Evolutionary conservation across 495 filamentous ascomycete species (phyloP).

Genomic region (Amniculicola lignicola): DNA sequence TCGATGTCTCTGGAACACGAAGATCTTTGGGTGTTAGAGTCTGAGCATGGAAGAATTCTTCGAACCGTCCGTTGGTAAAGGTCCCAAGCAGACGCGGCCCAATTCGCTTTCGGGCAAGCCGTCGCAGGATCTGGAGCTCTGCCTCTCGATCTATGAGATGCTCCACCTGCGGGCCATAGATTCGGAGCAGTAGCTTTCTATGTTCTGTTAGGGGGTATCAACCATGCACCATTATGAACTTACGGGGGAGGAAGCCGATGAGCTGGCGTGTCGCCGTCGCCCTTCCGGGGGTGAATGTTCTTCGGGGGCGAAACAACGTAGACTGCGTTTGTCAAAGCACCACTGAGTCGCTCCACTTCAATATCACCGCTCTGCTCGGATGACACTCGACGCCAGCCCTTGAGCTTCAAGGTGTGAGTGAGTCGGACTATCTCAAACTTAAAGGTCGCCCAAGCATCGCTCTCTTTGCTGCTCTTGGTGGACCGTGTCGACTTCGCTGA

Average conservation of each 20-base stretch:
- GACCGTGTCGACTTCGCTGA: slow-evolving; percentile 30
- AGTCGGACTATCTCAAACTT: slow-evolving; percentile 87
- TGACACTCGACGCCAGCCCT: slow-evolving; percentile 82
- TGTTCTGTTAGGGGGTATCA: slow-evolving; percentile 14
- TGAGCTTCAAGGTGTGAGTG: slow-evolving; percentile 81
- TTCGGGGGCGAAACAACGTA: slow-evolving; percentile 86
- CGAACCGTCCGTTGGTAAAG: slow-evolving; percentile 93
- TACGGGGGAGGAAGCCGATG: slow-evolving; percentile 52
- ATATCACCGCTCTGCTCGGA: slow-evolving; percentile 69
- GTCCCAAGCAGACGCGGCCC: slow-evolving; percentile 90
- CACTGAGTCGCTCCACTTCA: slow-evolving; percentile 79
- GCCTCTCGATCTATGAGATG: slow-evolving; percentile 92
- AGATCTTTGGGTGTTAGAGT: slow-evolving; percentile 75
- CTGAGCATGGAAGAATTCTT: slow-evolving; percentile 82
- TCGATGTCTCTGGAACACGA: slow-evolving; percentile 75
- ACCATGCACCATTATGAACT: no score
- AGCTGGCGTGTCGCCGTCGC: slow-evolving; percentile 41
- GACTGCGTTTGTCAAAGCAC: slow-evolving; percentile 92
- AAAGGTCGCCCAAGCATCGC: slow-evolving; percentile 72
- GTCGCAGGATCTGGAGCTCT: slow-evolving; percentile 80
- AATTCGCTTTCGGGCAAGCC: slow-evolving; percentile 86
- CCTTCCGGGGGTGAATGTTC: slow-evolving; percentile 46
- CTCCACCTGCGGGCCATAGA: slow-evolving; percentile 94
- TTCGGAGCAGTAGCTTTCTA: slow-evolving; percentile 81
- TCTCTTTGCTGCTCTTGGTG: slow-evolving; percentile 53